Evolutionary conservation across 805 yeast genomes (phyloP), one percentile per base, ranked within the genome.

Genomic region (Saturnispora sekii): DNA sequence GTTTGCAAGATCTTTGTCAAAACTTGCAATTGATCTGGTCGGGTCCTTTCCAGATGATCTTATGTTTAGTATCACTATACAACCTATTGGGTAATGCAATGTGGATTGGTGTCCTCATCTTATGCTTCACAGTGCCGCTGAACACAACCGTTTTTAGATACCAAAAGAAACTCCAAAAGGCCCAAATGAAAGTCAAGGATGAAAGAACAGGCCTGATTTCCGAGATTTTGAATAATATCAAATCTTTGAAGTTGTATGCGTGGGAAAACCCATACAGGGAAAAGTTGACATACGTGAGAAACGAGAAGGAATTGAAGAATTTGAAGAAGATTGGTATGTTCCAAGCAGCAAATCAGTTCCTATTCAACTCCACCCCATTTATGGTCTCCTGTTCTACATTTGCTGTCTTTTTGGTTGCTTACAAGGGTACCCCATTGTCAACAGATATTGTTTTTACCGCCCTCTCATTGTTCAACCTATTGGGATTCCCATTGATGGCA

Each of bases 371-470:
- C 54, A 84, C 95, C 32, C 97, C 99, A 26, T 84, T 83, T 57
- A 66, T 90, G 52, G 97, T 94, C 29, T 81, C 94, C 40, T 82
- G 94, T 59, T 75, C 85, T 1, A 89, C 97, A 0, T 93, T 93
- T 69, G 95, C 84, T 3, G 70, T 81, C 12, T 94, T 81, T 60
- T 69, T 73, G 44, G 63, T 77, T 32, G 73, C 78, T 45, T 57
- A 58, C 41, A 74, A 73, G 45, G 64, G 67, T 48, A 68, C 63
- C 41, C 88, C 95, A 31, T 73, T 93, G 57, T 74, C 90, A 1
- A 84, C 97, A 1, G 97, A 93, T 53, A 72, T 89, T 50, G 96
- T 93, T 5, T 84, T 90, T 69, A 88, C 96, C 28, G 95, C 97
- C 3, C 70, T 87, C 46, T 74, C 96, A 7, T 70, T 89, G 43